These are phyloP conservation scores for Pythium scleroteichum DNA, from an alignment of 352 stramenopile species.

Conservation along the genomic window DNA sequence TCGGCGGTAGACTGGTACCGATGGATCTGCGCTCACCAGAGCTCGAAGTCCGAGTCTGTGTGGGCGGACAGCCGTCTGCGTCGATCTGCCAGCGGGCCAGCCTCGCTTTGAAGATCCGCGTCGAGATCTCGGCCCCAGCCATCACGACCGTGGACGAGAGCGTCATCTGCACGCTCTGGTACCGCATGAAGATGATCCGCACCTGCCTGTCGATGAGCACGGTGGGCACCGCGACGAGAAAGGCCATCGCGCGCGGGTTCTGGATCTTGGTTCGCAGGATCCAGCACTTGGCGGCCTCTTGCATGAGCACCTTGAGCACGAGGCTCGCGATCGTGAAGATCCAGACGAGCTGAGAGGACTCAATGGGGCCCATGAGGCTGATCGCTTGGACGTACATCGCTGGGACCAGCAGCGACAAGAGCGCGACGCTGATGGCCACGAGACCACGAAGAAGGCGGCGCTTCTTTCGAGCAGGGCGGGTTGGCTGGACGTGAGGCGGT, in stretches of 20 bases:
- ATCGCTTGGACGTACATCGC: slow-evolving; percentile 13
- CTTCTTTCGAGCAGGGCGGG: too few relatives aligned
- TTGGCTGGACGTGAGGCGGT: too few relatives aligned
- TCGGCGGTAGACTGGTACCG: slow-evolving; percentile 30
- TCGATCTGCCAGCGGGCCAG: too few relatives aligned
- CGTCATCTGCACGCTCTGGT: slow-evolving; percentile 23
- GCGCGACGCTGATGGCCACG: neutral
- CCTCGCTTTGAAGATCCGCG: too few relatives aligned
- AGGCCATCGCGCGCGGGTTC: slow-evolving; percentile 14
- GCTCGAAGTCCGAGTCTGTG: too few relatives aligned
- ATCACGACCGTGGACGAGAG: slow-evolving; percentile 16
- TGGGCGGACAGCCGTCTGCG: too few relatives aligned
- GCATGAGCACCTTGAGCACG: slow-evolving; percentile 5
- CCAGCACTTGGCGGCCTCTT: neutral
- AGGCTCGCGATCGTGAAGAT: slow-evolving; percentile 6
- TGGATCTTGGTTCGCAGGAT: neutral
- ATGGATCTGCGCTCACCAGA: too few relatives aligned
- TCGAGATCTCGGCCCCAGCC: too few relatives aligned
- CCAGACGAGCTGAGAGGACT: too few relatives aligned
- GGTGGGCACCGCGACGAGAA: slow-evolving; percentile 29
- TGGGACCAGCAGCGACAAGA: slow-evolving; percentile 7
- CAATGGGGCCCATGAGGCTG: slow-evolving; percentile 6
- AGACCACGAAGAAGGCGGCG: too few relatives aligned
- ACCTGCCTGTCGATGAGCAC: slow-evolving; percentile 45
- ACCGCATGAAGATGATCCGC: slow-evolving; percentile 34